Conservation (phyloP, 1,284 basidiomycete genomes). For the Melampsora allii-populina region DNA sequence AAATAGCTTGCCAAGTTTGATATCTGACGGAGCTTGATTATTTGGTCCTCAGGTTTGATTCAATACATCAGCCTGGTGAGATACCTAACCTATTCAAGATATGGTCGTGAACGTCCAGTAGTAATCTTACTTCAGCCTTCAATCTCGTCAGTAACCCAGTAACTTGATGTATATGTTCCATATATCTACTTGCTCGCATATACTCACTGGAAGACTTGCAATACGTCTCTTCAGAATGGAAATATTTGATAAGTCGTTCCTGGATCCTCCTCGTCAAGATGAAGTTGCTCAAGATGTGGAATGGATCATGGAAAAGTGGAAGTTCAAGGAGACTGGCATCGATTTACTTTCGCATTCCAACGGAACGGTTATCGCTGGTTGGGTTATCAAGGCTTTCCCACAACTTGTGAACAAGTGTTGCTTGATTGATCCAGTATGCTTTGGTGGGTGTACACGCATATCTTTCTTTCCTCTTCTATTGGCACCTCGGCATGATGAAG, state of each 20-base stretch:
- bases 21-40: background rate
- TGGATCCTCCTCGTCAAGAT: constrained; percentile 12
- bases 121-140: constrained; percentile 31
- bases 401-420: constrained; percentile 32
- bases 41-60: constrained; percentile 16
- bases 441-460: constrained; percentile 45
- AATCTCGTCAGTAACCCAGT: constrained; percentile 22
- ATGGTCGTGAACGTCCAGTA: constrained; percentile 23
- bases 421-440: constrained; percentile 47
- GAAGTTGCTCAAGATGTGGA: constrained; percentile 15
- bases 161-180: background rate
- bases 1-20: background rate
- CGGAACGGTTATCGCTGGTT: constrained; percentile 23
- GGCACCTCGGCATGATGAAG: background rate
- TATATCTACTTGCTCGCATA: background rate
- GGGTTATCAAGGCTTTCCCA: constrained; percentile 39
- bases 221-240: constrained; percentile 14
- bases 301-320: background rate
- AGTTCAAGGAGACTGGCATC: constrained; percentile 11
- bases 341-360: constrained; percentile 37
- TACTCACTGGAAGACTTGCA: background rate
- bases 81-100: constrained; percentile 16
- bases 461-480: constrained; percentile 21
- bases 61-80: constrained; percentile 18
- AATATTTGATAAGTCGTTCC: constrained; percentile 17